phyloP scores from a whole-genome alignment of 305 asterid genomes.

The Lippia alba region DNA sequence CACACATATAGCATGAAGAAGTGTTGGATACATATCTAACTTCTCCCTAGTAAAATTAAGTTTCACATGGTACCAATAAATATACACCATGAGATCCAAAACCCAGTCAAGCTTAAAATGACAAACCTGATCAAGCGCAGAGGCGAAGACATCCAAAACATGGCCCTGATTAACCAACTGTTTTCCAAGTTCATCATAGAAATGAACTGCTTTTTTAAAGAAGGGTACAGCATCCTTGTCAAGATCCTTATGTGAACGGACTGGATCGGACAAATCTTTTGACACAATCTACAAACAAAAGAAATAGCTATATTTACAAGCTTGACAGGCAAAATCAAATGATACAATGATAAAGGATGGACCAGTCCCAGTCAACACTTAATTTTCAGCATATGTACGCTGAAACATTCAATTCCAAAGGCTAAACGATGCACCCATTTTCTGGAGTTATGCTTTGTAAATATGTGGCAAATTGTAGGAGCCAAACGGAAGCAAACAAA shows the following conservation, averaged over 20 bases:
- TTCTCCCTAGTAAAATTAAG: constrained; percentile 7
- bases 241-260: constrained; percentile 95
- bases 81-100: constrained; percentile 15
- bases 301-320: constrained; percentile 25
- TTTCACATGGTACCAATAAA: constrained; percentile 7
- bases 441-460: background rate
- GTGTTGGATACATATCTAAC: constrained; percentile 3
- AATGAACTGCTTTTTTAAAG: constrained; percentile 81
- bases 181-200: constrained; percentile 84
- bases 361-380: too few species aligned
- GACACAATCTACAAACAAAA: constrained; percentile 76
- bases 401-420: background rate
- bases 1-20: constrained; percentile 13
- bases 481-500: too few species aligned
- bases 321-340: constrained; percentile 21
- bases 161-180: constrained; percentile 92
- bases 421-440: constrained; percentile 26
- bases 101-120: constrained; percentile 12
- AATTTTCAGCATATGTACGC: too few species aligned
- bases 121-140: constrained; percentile 98
- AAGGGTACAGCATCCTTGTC: constrained; percentile 95
- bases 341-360: background rate
- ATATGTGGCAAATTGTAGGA: constrained; percentile 7
- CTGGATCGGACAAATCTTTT: constrained; percentile 96
- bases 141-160: constrained; percentile 91